Evolutionary conservation across 768 basidiomycete genomes (phyloP).

Genomic region (Serendipita sp.): DNA sequence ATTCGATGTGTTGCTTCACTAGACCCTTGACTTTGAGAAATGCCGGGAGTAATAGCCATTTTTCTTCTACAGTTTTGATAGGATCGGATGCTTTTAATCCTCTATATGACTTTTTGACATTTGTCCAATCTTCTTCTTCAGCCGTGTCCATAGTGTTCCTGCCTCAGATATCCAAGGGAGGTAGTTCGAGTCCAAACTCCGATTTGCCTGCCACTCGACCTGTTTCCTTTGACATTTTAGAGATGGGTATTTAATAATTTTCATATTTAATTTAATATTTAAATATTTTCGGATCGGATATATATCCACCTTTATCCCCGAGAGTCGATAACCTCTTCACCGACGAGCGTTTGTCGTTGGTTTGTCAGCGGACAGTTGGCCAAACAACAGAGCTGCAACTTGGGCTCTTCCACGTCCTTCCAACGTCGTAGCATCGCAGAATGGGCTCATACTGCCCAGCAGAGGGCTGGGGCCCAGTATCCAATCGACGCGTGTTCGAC

Average conservation of each 20-base stretch:
- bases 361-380: no score
- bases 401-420: not conserved
- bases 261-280: no score
- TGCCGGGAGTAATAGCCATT: constrained; percentile 94
- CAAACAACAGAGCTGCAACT: not conserved
- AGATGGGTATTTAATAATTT: no score
- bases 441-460: not conserved
- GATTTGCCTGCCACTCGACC: no score
- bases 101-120: constrained; percentile 18
- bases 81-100: constrained; percentile 76
- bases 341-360: not conserved
- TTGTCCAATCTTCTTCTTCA: constrained; percentile 1
- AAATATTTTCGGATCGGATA: no score
- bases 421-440: not conserved
- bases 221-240: no score
- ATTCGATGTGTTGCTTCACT: constrained; percentile 98
- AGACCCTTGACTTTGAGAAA: constrained; percentile 96
- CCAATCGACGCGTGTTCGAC: constrained; percentile 50
- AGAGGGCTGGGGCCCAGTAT: constrained; percentile 54
- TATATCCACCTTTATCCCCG: no score
- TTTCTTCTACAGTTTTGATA: constrained; percentile 90
- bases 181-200: not conserved
- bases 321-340: not conserved
- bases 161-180: not conserved
- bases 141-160: not conserved